Evolutionary conservation across 257 asterid species (phyloP).

Genomic region (Coffea canephora): DNA sequence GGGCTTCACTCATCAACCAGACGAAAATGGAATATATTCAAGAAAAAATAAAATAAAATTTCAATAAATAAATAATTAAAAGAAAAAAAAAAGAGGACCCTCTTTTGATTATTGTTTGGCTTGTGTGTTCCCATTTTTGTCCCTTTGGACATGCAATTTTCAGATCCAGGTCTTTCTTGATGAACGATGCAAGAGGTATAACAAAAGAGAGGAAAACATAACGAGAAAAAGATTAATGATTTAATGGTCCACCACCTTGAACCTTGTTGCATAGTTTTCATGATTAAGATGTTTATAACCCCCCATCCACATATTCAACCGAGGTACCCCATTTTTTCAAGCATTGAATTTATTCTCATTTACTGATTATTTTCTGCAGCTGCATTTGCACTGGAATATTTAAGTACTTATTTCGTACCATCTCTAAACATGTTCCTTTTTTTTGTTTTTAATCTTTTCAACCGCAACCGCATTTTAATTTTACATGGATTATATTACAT

Average conservation of each 20-base stretch:
- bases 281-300: background rate
- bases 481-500: no score
- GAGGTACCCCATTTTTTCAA: background rate
- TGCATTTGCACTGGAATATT: no score
- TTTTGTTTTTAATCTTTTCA: no score
- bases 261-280: background rate
- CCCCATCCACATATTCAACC: conserved; percentile 8
- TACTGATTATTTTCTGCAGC: no score
- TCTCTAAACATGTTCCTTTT: no score
- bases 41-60: background rate
- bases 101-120: background rate
- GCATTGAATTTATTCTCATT: no score
- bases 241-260: conserved; percentile 1
- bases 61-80: background rate
- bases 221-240: background rate
- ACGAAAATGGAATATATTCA: background rate
- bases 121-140: background rate
- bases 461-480: no score
- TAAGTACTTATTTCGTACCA: no score
- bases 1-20: background rate
- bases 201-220: background rate
- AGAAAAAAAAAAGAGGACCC: background rate
- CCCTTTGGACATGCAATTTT: background rate
- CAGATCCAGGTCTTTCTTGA: background rate
- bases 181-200: background rate